Percentiles rank a stretch among this genome's conserved stretches.
Conservation (phyloP, 2,329 filamentous ascomycete genomes). For the Fusarium stilboides region DNA sequence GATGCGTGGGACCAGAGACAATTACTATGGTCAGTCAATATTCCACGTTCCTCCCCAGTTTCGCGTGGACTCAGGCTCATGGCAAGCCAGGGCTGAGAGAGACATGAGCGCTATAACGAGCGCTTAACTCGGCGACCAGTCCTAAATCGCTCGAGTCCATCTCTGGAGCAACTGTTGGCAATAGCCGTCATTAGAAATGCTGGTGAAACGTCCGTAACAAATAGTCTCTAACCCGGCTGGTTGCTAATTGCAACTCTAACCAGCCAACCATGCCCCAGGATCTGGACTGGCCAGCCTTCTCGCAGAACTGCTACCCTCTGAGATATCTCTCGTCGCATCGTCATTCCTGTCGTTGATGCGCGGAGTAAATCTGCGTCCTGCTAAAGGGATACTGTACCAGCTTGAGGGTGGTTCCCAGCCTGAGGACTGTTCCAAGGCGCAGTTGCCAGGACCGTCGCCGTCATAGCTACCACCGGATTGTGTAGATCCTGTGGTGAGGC, state of each 20-base stretch:
- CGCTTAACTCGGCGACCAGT: constrained; percentile 15
- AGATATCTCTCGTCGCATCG: not conserved
- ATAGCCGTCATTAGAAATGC: constrained; percentile 15
- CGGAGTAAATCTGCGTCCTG: not conserved
- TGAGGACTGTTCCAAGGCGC: not conserved
- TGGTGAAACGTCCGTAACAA: constrained; percentile 22
- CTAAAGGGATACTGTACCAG: constrained; percentile 7
- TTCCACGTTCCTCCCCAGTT: constrained; percentile 43
- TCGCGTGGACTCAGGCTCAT: constrained; percentile 36
- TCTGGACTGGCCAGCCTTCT: constrained; percentile 11
- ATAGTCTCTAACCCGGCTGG: constrained; percentile 9
- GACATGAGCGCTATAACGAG: constrained; percentile 20
- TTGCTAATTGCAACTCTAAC: constrained; percentile 5
- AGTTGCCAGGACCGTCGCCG: not conserved
- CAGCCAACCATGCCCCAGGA: constrained; percentile 28
- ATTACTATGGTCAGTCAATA: constrained; percentile 20
- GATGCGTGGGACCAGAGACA: constrained; percentile 30
- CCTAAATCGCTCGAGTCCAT: constrained; percentile 13
- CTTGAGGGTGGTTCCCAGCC: constrained; percentile 4
- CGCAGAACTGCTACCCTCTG: not conserved
- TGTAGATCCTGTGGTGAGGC: constrained; percentile 25
- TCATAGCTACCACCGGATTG: constrained; percentile 9
- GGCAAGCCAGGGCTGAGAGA: constrained; percentile 33
- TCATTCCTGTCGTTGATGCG: constrained; percentile 21
- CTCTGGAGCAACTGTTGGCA: constrained; percentile 13